phyloP scores from a whole-genome alignment of 768 basidiomycete genomes.

The Rhodotorula taiwanensis region DNA sequence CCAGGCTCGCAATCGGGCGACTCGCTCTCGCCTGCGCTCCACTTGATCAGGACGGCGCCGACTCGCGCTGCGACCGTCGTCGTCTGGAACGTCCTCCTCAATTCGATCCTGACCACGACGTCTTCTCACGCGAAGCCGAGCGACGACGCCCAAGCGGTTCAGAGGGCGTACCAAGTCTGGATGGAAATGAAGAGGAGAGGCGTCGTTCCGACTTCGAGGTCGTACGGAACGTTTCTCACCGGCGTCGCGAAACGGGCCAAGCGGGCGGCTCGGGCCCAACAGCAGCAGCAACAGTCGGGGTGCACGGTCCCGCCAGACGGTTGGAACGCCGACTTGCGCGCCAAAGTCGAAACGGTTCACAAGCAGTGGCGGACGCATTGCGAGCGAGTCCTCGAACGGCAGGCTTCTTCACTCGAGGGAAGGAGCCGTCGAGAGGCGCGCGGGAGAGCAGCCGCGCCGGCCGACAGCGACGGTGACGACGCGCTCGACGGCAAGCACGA shows the following conservation, averaged over 20 bases:
- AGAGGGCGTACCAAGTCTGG: constrained; percentile 26
- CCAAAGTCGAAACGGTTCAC: constrained; percentile 25
- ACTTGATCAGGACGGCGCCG: constrained; percentile 10
- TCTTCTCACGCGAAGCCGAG: background rate
- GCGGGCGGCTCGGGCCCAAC: background rate
- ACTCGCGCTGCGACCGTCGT: constrained; percentile 19
- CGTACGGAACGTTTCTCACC: constrained; percentile 27
- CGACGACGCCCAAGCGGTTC: background rate
- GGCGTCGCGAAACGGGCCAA: constrained; percentile 17
- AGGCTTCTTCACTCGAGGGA: background rate
- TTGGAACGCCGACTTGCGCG: constrained; percentile 1
- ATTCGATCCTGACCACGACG: constrained; percentile 8
- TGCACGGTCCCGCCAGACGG: background rate
- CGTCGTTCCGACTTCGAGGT: constrained; percentile 16
- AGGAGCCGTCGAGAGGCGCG: too few relatives aligned
- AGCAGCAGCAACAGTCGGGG: background rate
- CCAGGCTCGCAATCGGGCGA: too few relatives aligned
- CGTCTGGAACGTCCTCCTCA: constrained; percentile 33
- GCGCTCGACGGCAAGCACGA: background rate
- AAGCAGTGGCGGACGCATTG: constrained; percentile 28
- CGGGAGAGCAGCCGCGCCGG: background rate
- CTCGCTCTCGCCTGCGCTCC: constrained; percentile 1
- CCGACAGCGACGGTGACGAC: background rate
- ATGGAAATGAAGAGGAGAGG: constrained; percentile 35
- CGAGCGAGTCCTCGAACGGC: background rate